phyloP scores from a whole-genome alignment of 192 early-diverging fungal species.

The Diversispora epigaea region DNA sequence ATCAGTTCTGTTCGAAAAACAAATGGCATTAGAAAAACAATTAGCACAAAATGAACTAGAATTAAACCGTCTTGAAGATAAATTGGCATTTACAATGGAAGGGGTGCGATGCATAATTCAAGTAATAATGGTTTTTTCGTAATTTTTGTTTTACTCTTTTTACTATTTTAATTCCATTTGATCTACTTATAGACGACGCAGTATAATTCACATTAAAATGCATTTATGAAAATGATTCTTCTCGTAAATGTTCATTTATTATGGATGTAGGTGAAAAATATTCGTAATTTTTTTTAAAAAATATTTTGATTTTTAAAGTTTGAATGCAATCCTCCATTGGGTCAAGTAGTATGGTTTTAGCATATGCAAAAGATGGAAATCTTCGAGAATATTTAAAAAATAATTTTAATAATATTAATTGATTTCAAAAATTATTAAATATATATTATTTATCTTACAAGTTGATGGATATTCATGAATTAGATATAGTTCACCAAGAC shows the following conservation, averaged over 20 bases:
- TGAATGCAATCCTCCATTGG: conserved; percentile 12
- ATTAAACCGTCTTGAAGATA: conserved; percentile 7
- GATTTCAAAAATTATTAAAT: too few species aligned
- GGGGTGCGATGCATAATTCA: background rate
- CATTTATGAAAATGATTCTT: conserved; percentile 16
- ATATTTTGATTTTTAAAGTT: background rate
- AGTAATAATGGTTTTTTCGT: too few species aligned
- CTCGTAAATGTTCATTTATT: background rate
- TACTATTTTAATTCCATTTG: background rate
- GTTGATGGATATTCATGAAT: too few species aligned
- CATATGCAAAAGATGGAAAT: too few species aligned
- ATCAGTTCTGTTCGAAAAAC: background rate
- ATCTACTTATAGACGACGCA: background rate
- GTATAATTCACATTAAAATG: background rate
- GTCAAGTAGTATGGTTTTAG: background rate
- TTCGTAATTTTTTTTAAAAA: too few species aligned
- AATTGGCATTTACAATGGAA: conserved; percentile 6
- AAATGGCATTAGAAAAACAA: background rate
- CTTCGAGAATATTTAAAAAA: too few species aligned
- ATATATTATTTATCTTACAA: too few species aligned
- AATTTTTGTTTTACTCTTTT: background rate
- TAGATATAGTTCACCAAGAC: too few species aligned
- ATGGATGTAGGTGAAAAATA: background rate
- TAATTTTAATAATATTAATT: too few species aligned
- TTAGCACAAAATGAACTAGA: conserved; percentile 9